These are phyloP conservation scores for Boletus rubropictus DNA, from an alignment of 768 basidiomycete genomes.

Conservation along the genomic window DNA sequence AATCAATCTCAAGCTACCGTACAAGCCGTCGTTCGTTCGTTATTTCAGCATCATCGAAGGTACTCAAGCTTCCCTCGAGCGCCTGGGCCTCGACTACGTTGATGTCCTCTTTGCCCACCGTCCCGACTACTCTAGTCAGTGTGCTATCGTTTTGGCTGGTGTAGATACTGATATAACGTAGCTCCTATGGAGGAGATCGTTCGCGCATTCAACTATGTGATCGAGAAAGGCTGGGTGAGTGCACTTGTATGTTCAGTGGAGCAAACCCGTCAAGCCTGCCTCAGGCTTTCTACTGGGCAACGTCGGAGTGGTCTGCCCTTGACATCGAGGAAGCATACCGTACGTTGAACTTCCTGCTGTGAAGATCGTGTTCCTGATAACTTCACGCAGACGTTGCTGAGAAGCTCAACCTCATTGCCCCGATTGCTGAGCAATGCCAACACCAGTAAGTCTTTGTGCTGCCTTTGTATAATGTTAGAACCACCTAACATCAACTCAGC, in stretches of 20 bases:
- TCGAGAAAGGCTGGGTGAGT: slow-evolving; percentile 43
- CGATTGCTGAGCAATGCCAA: slow-evolving; percentile 50
- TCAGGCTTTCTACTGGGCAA: slow-evolving; percentile 43
- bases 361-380: background rate
- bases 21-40: background rate
- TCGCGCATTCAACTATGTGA: slow-evolving; percentile 51
- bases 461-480: too few species aligned
- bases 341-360: slow-evolving; percentile 5
- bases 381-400: slow-evolving; percentile 39
- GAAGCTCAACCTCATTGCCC: slow-evolving; percentile 44
- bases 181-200: slow-evolving; percentile 51
- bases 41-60: slow-evolving; percentile 51
- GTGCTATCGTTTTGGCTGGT: background rate
- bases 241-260: background rate
- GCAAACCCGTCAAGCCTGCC: background rate
- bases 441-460: slow-evolving; percentile 30
- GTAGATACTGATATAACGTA: slow-evolving; percentile 8
- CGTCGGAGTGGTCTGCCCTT: slow-evolving; percentile 51
- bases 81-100: slow-evolving; percentile 52
- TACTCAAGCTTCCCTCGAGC: slow-evolving; percentile 42
- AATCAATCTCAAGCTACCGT: background rate
- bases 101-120: slow-evolving; percentile 48
- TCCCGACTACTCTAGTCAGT: slow-evolving; percentile 34
- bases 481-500: slow-evolving; percentile 22
- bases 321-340: slow-evolving; percentile 44